Evolutionary conservation across 371 early-diverging fungal genomes (phyloP), one percentile per base, ranked within the genome.

Genomic region (Smittium culicis): DNA sequence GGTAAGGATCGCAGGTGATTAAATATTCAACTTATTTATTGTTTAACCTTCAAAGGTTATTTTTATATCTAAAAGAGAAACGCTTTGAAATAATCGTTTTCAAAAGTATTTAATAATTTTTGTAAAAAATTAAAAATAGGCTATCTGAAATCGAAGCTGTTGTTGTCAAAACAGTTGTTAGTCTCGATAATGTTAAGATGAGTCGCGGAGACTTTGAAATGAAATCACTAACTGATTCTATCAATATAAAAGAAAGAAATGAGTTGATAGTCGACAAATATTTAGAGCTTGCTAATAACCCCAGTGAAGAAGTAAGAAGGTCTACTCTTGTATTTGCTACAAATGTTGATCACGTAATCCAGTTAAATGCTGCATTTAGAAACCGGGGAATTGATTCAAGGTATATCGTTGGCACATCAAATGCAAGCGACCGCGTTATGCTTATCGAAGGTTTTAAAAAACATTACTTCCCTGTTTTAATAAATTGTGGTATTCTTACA

Each of bases 281-380:
- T 76, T 72, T 80, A 61, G 77, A 83, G 57, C 34, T 71, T 67
- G 60, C 73, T 62, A 8, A 25, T 29, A 25, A 8, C 8, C 8
- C 8, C 11, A 27, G 25, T 27, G 64, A 8, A 8, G 76, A 66
- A 8, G 70, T 72, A 0, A 77, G 89, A 24, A 72, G 75, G 54
- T 78, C 86, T 0, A 92, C 93, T 0, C 72, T 96, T 16, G 89
- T 92, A 0, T 96, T 96, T 81, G 94, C 94, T 0, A 88, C 86
- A 0, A 86, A 91, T 72, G 85, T 92, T 25, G 77, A 71, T 17
- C 96, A 95, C 71, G 84, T 88, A 0, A 64, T 81, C 8, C 72
- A 66, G 14, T 72, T 95, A 25, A 77, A 80, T 1, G 73, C 79
- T 30, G 63, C 70, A 1, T 94, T 96, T 69, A 69, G 74, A 16